These are phyloP conservation scores for Chlamydomonas sphaeroides DNA, from an alignment of 139 green algal genomes.

Conservation along the genomic window DNA sequence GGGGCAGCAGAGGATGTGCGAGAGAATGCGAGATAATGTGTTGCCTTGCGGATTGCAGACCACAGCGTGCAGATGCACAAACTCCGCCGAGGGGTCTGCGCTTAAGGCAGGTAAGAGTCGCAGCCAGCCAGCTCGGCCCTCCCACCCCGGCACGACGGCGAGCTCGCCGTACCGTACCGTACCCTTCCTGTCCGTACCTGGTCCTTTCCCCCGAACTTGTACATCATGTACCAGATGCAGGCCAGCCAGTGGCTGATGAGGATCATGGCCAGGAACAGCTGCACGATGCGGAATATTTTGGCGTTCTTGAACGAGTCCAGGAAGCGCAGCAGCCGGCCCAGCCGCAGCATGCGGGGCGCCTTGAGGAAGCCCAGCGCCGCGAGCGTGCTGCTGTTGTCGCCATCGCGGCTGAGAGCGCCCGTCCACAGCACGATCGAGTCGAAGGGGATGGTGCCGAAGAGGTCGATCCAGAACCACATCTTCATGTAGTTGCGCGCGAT, in stretches of 20 bases:
- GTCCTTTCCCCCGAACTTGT: slow-evolving; percentile 32
- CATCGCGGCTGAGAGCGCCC: neutral
- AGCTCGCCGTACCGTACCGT: no score
- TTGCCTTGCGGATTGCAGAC: no score
- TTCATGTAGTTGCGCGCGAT: slow-evolving; percentile 37
- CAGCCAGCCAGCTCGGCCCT: no score
- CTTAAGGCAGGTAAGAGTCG: no score
- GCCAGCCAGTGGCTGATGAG: slow-evolving; percentile 41
- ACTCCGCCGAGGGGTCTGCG: no score
- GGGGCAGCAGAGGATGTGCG: no score
- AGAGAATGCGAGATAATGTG: no score
- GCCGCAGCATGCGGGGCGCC: slow-evolving; percentile 31
- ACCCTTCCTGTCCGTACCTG: no score
- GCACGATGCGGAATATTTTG: slow-evolving; percentile 36
- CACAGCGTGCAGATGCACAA: no score
- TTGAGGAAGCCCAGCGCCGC: slow-evolving; percentile 52
- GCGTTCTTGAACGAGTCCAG: slow-evolving; percentile 38
- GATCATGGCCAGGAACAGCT: slow-evolving; percentile 40
- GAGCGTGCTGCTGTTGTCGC: slow-evolving; percentile 8
- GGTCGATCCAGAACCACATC: slow-evolving; percentile 46
- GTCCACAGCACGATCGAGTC: slow-evolving; percentile 20
- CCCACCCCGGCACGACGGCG: no score
- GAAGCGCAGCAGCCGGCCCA: slow-evolving; percentile 38
- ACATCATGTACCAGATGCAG: slow-evolving; percentile 45
- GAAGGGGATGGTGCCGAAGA: slow-evolving; percentile 42